Conservation (phyloP, 495 filamentous ascomycete species). For the Cercophora newfieldiana region DNA sequence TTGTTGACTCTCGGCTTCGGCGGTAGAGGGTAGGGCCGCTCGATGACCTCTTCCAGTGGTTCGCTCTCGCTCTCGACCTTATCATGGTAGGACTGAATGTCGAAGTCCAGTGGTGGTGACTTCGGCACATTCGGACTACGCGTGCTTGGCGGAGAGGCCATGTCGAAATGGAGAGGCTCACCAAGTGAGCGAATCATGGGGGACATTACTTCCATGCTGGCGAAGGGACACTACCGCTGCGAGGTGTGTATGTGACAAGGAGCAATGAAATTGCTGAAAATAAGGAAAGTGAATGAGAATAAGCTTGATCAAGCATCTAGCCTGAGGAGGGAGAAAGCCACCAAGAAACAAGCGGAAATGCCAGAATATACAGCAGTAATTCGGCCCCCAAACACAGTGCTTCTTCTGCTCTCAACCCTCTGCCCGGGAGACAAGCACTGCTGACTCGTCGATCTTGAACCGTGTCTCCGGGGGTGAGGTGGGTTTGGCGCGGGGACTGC, state of each 20-base stretch:
- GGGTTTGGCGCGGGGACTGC: background rate
- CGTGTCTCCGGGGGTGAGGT: conserved; percentile 1
- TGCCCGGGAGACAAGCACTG: background rate
- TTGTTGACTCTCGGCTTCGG: conserved; percentile 63
- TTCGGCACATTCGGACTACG: background rate
- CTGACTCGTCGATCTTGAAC: background rate
- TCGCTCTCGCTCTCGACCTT: conserved; percentile 6
- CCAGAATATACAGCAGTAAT: background rate
- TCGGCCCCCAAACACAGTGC: background rate
- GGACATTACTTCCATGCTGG: conserved; percentile 4
- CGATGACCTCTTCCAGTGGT: background rate
- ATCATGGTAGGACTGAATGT: conserved; percentile 12
- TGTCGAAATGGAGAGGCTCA: background rate
- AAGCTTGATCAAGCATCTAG: background rate
- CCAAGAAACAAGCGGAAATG: background rate
- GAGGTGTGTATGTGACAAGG: background rate
- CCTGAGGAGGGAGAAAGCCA: background rate
- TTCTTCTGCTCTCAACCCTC: no score
- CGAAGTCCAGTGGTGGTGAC: background rate
- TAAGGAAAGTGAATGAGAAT: background rate
- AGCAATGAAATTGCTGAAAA: background rate
- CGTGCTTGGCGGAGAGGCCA: background rate
- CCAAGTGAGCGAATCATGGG: background rate
- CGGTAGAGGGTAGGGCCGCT: conserved; percentile 59
- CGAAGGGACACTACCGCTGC: background rate